These are phyloP conservation scores for Trichoderma breve DNA, from an alignment of 2,329 filamentous ascomycete species.

Conservation along the genomic window DNA sequence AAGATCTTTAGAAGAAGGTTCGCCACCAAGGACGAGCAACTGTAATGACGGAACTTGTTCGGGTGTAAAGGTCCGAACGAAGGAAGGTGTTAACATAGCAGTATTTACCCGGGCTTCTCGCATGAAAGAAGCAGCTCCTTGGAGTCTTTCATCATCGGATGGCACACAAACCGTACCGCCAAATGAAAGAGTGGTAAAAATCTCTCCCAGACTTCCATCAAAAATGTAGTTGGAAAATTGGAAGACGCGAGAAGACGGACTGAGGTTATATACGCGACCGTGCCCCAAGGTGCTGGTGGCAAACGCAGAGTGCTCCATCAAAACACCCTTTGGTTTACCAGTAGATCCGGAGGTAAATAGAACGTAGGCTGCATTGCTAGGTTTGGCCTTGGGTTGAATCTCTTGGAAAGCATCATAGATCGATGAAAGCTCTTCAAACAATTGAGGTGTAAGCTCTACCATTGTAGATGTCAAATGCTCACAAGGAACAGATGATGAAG, in stretches of 20 bases:
- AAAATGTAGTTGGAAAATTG: conserved; percentile 53
- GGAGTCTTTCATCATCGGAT: conserved; percentile 23
- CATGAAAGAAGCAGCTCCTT: conserved; percentile 16
- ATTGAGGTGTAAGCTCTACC: neutral
- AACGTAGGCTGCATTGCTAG: conserved; percentile 25
- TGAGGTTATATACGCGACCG: conserved; percentile 46
- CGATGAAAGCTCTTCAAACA: conserved; percentile 5
- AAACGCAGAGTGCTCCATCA: conserved; percentile 48
- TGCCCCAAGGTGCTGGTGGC: conserved; percentile 51
- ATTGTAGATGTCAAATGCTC: neutral
- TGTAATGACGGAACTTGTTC: conserved; percentile 20
- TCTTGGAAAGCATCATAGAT: neutral
- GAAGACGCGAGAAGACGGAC: conserved; percentile 48
- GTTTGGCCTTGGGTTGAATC: neutral
- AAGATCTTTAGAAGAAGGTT: conserved; percentile 15
- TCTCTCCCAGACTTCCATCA: conserved; percentile 42
- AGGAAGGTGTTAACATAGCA: conserved; percentile 24
- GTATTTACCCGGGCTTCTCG: conserved; percentile 4
- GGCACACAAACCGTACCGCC: conserved; percentile 28
- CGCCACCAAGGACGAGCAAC: conserved; percentile 21
- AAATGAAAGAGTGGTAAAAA: conserved; percentile 24
- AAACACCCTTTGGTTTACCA: conserved; percentile 30
- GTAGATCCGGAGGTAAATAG: conserved; percentile 33
- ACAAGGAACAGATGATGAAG: neutral
- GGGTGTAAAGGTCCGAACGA: conserved; percentile 22